A percentile compares a stretch with the other conserved stretches of the same genome.
These are phyloP conservation scores for Fusarium pininemorale DNA, from an alignment of 2,329 filamentous ascomycete genomes.

Conservation along the genomic window DNA sequence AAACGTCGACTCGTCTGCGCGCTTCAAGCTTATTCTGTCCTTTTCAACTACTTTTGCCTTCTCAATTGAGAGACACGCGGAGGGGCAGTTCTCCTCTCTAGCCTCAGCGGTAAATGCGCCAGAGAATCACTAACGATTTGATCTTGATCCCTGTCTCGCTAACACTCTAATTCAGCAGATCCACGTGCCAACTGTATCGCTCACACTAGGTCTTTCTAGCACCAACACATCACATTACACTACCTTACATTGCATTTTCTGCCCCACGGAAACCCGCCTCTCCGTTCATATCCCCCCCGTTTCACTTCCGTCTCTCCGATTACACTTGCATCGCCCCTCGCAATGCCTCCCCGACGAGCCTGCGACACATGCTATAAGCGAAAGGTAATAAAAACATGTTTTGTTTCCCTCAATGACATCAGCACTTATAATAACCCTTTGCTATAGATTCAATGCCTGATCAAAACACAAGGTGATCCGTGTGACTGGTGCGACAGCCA, in stretches of 20 bases:
- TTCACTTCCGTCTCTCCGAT: conserved; percentile 31
- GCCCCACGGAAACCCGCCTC: conserved; percentile 9
- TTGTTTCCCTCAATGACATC: neutral
- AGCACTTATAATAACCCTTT: neutral
- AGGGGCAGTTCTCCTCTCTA: neutral
- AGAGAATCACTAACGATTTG: neutral
- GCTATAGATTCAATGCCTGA: conserved; percentile 36
- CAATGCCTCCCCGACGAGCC: conserved; percentile 33
- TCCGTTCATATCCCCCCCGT: neutral
- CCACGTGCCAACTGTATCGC: neutral
- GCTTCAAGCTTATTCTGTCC: neutral
- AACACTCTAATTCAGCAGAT: neutral
- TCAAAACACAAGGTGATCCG: conserved; percentile 19
- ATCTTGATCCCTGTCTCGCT: neutral
- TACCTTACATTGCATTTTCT: too few relatives aligned
- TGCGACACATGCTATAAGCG: conserved; percentile 35
- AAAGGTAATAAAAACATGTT: conserved; percentile 19
- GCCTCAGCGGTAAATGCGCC: neutral
- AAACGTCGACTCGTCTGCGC: neutral
- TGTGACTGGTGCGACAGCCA: conserved; percentile 40
- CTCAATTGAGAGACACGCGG: neutral
- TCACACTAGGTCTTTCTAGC: neutral
- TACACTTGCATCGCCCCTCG: conserved; percentile 1
- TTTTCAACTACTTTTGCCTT: neutral
- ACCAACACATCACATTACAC: neutral